These are phyloP conservation scores for Ceratobasidium theobromae DNA, from an alignment of 1,284 basidiomycete genomes.

Conservation along the genomic window DNA sequence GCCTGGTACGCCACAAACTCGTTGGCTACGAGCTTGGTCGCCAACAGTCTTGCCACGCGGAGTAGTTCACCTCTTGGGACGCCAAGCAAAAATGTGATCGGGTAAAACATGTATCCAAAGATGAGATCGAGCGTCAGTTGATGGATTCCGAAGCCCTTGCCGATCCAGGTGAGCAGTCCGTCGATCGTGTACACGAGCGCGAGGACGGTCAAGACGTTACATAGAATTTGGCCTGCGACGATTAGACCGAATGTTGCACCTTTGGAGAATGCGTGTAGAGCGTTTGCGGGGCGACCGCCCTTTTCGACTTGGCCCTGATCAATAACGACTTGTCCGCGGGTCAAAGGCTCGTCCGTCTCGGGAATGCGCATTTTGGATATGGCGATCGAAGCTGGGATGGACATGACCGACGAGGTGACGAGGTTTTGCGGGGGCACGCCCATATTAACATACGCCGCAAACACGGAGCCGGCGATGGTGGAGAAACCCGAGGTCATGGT, in stretches of 20 bases:
- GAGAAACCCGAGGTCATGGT: conserved; percentile 89
- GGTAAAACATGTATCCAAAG: conserved; percentile 85
- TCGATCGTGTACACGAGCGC: conserved; percentile 81
- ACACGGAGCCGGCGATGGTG: conserved; percentile 87
- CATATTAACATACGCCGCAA: conserved; percentile 79
- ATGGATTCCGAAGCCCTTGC: conserved; percentile 81
- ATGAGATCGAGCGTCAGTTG: conserved; percentile 81
- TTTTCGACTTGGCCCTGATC: conserved; percentile 67
- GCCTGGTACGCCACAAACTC: conserved; percentile 79
- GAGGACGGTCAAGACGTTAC: conserved; percentile 76
- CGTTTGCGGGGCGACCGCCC: conserved; percentile 64
- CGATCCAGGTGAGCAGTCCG: conserved; percentile 86
- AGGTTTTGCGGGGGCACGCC: conserved; percentile 79
- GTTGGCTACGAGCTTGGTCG: conserved; percentile 84
- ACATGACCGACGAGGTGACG: conserved; percentile 90
- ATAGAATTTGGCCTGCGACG: conserved; percentile 84
- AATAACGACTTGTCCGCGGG: conserved; percentile 75
- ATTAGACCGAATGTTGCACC: conserved; percentile 84
- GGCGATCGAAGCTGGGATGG: conserved; percentile 89
- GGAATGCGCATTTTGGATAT: conserved; percentile 86
- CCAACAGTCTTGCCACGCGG: conserved; percentile 74
- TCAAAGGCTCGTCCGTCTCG: conserved; percentile 82
- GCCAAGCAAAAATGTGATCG: conserved; percentile 75
- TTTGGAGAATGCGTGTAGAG: conserved; percentile 84
- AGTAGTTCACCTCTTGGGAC: conserved; percentile 74